These are phyloP conservation scores for Carex littledalei DNA, from an alignment of 176 grass and related monocot species.

Conservation along the genomic window DNA sequence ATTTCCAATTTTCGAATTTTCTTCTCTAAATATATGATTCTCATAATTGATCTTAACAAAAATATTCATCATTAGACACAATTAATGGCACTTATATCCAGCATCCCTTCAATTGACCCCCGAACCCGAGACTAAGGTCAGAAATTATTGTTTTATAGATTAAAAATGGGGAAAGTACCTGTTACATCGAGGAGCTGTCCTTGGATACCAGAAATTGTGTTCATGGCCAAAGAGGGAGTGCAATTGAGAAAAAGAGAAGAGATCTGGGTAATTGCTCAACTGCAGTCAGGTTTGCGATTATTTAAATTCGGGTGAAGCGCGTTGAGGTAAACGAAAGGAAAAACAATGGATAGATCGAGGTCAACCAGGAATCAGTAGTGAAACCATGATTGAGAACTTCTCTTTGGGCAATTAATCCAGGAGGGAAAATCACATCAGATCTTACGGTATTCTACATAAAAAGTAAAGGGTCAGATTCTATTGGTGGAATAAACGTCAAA, in stretches of 20 bases:
- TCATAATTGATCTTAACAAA: background rate
- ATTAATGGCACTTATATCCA: background rate
- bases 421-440: background rate
- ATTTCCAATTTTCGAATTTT: background rate
- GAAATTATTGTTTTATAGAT: background rate
- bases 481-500: background rate
- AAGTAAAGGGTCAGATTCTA: background rate
- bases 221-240: background rate
- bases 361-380: background rate
- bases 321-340: background rate
- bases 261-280: background rate
- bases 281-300: background rate
- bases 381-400: background rate
- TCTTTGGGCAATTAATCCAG: background rate
- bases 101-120: background rate
- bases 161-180: constrained; percentile 24
- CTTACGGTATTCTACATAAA: background rate
- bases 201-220: constrained; percentile 42
- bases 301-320: background rate
- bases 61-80: background rate
- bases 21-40: background rate
- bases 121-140: background rate
- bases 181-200: constrained; percentile 64
- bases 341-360: no score
- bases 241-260: background rate